phyloP scores from a whole-genome alignment of 768 basidiomycete species.

The Tremella fuciformis region DNA sequence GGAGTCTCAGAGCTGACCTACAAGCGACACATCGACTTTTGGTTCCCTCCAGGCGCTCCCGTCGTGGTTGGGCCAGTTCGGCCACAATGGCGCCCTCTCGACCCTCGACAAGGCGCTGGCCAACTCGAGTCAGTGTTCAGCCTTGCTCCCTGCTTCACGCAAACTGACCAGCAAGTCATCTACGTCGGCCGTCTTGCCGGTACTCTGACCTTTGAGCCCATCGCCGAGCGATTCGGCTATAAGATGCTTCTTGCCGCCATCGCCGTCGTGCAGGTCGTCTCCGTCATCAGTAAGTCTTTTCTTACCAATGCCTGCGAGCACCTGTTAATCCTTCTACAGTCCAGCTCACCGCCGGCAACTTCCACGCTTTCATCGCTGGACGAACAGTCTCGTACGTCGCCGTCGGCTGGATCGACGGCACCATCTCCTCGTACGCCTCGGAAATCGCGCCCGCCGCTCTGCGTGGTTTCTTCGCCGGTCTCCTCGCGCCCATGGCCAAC shows the following conservation, averaged over 20 bases:
- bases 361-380: conserved; percentile 13
- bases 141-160: not conserved
- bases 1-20: not conserved
- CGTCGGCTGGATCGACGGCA: conserved; percentile 24
- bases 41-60: conserved; percentile 28
- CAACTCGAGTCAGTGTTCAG: conserved; percentile 23
- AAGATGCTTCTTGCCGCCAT: conserved; percentile 11
- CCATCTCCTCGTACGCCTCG: conserved; percentile 22
- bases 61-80: conserved; percentile 21
- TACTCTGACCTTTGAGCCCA: conserved; percentile 19
- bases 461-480: conserved; percentile 27
- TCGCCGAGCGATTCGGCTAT: conserved; percentile 22
- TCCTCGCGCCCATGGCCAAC: conserved; percentile 12
- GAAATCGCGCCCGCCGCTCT: conserved; percentile 25
- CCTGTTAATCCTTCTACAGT: conserved; percentile 1
- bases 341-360: conserved; percentile 15
- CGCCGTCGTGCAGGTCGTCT: conserved; percentile 19
- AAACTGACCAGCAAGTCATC: not conserved
- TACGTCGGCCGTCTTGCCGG: conserved; percentile 18
- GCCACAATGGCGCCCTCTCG: conserved; percentile 20
- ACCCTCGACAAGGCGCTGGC: conserved; percentile 20
- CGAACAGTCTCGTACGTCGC: conserved; percentile 26
- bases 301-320: not conserved
- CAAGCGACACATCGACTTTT: conserved; percentile 23
- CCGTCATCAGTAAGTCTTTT: conserved; percentile 17